Evolutionary conservation across 2,329 filamentous ascomycete genomes (phyloP).

Genomic region (Purpureocillium lavendulum): DNA sequence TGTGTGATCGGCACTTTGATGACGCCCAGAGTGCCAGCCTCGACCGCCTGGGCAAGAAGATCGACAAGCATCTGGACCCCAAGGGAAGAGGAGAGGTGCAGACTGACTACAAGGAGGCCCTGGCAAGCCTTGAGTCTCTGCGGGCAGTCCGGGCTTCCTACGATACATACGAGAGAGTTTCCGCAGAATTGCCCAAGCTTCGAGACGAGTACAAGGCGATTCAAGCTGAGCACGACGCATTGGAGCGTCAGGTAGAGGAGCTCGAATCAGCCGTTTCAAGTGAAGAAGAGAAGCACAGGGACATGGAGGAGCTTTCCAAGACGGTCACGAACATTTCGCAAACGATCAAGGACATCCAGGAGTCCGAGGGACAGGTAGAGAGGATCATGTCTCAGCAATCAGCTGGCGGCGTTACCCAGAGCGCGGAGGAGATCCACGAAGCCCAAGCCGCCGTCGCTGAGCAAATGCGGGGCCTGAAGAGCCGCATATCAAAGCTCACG

Average conservation of each 20-base stretch:
- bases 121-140: constrained; percentile 47
- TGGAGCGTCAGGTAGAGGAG: constrained; percentile 56
- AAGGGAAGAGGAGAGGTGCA: constrained; percentile 55
- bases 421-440: constrained; percentile 76
- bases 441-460: constrained; percentile 61
- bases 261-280: constrained; percentile 59
- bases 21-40: constrained; percentile 47
- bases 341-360: constrained; percentile 61
- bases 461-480: constrained; percentile 56
- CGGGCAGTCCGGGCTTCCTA: constrained; percentile 58
- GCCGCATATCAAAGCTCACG: constrained; percentile 55
- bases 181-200: constrained; percentile 61
- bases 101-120: constrained; percentile 45
- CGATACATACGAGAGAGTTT: constrained; percentile 65
- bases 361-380: constrained; percentile 64
- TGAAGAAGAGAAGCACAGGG: constrained; percentile 56
- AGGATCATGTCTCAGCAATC: constrained; percentile 70
- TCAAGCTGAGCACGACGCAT: constrained; percentile 51
- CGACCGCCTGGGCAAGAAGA: constrained; percentile 56
- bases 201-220: constrained; percentile 54
- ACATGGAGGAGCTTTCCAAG: constrained; percentile 68
- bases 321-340: constrained; percentile 69
- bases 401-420: constrained; percentile 54
- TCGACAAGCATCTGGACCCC: constrained; percentile 55
- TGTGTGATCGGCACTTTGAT: constrained; percentile 66